A percentile compares a stretch with the other conserved stretches of the same genome.
Conservation (phyloP, 1,284 basidiomycete species). For the Trichosporon coremiiforme region DNA sequence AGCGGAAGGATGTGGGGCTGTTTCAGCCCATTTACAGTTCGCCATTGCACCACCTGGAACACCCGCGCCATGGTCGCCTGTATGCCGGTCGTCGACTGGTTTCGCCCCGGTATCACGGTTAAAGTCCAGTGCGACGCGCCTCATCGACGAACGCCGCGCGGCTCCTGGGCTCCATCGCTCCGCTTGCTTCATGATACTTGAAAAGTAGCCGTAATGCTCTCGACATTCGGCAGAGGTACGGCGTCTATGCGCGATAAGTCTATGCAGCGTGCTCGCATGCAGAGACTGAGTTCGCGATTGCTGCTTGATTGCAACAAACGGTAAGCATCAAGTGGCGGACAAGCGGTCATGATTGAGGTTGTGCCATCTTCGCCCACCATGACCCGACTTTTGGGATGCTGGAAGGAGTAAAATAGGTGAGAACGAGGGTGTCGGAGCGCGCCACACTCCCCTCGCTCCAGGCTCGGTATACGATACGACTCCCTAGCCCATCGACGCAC, state of each 20-base stretch:
- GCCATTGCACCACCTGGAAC: background rate
- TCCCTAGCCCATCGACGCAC: background rate
- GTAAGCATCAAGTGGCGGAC: background rate
- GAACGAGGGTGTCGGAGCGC: too few species aligned
- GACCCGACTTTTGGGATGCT: too few species aligned
- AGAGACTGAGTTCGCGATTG: background rate
- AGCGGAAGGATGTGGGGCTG: constrained; percentile 4
- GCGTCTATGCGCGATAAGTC: background rate
- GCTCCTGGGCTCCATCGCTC: constrained; percentile 1
- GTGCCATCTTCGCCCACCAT: background rate
- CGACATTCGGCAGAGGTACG: constrained; percentile 3
- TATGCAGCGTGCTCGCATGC: too few species aligned
- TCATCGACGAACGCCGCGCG: background rate
- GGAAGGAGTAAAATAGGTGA: too few species aligned
- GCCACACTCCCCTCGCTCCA: too few species aligned
- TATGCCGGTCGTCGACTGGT: too few species aligned
- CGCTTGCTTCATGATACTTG: background rate
- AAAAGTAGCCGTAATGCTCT: background rate
- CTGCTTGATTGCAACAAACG: background rate
- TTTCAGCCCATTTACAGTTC: constrained; percentile 1
- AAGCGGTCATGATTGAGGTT: background rate
- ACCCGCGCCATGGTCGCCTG: background rate
- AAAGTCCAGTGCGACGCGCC: background rate
- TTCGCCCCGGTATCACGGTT: background rate
- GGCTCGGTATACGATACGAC: background rate